These are phyloP conservation scores for Boechera divaricarpa DNA, from an alignment of 345 rosid species.

Conservation along the genomic window DNA sequence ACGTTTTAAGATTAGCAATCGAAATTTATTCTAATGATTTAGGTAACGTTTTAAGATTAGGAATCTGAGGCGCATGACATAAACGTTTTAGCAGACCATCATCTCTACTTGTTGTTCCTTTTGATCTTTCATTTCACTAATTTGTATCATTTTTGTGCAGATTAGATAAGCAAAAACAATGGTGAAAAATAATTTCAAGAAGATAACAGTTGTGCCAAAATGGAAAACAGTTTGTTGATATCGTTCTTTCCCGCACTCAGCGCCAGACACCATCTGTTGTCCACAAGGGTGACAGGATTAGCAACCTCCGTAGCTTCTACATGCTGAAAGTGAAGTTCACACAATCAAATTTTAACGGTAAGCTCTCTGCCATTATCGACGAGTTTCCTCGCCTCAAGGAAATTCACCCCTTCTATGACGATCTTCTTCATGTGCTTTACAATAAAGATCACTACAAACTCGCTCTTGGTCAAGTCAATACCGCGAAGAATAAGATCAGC, in stretches of 20 bases:
- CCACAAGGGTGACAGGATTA: too few species aligned
- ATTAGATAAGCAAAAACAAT: constrained; percentile 34
- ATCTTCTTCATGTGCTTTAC: too few species aligned
- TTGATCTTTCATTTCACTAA: neutral
- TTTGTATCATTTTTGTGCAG: neutral
- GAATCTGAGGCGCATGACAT: neutral
- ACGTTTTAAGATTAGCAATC: neutral
- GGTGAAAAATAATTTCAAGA: constrained; percentile 69
- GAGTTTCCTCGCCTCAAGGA: too few species aligned
- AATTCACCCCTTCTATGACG: too few species aligned
- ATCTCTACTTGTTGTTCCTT: neutral
- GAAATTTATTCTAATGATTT: neutral
- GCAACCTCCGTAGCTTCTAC: too few species aligned
- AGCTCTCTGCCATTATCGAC: too few species aligned
- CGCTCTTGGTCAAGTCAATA: constrained; percentile 62
- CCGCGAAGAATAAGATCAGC: constrained; percentile 58
- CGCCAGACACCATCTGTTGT: too few species aligned
- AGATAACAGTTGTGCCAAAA: constrained; percentile 66
- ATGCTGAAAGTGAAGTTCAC: too few species aligned
- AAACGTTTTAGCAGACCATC: neutral
- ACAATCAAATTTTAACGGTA: too few species aligned
- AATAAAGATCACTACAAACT: too few species aligned
- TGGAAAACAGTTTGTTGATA: constrained; percentile 61
- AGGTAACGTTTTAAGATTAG: neutral
- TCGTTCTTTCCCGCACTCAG: constrained; percentile 70